Evolutionary conservation across 2,329 filamentous ascomycete genomes (phyloP), one percentile per base, ranked within the genome.

Genomic region (Monilinia vaccinii-corymbosi): DNA sequence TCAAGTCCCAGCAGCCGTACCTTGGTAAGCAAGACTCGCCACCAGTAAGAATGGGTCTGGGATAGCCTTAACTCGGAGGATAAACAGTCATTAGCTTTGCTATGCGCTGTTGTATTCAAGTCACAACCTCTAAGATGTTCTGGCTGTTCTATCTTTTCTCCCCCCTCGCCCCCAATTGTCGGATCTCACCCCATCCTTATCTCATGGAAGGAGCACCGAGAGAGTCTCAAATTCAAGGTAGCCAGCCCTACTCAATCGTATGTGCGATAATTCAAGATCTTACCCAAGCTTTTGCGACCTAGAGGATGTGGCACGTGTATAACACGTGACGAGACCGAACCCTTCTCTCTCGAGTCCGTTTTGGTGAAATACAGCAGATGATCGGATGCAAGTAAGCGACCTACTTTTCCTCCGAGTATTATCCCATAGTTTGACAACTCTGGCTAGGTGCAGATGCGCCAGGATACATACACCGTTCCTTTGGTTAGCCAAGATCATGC

Each of bases 401-500:
- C 40, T 32, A 31, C 48, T 32, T 55, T 55, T 47, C 7, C 49
- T 59, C 57, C 57, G 57, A 59, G 31, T 23, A 46, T 55, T 55
- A 55, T 55, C 34, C 49, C 21, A 59, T 46, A 55, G 42, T 40
- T 59, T 55, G 18, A 59, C 57, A 38, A 59, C 21, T 40, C 40
- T 59, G 57, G 57, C 49, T 23, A 59, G 40, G 49, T 59, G 57
- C 57, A 59, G 34, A 40, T 55, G 55, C 49, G 49, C 42, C 42
- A 55, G 48, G 57, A 59, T 59, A 40, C 57, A 45, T 55, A 46
- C 57, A 36, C 38, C 57, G 31, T 38, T 47, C 21, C 57, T 59
- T 47, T 59, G 48, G 57, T 59, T 45, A 55, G 57, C 57, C 57
- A 59, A 55, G 57, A 53, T 55, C n/a, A 59, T 59, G 57, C 51